phyloP scores from a whole-genome alignment of 441 rosid genomes.

The Aleurites moluccanus region DNA sequence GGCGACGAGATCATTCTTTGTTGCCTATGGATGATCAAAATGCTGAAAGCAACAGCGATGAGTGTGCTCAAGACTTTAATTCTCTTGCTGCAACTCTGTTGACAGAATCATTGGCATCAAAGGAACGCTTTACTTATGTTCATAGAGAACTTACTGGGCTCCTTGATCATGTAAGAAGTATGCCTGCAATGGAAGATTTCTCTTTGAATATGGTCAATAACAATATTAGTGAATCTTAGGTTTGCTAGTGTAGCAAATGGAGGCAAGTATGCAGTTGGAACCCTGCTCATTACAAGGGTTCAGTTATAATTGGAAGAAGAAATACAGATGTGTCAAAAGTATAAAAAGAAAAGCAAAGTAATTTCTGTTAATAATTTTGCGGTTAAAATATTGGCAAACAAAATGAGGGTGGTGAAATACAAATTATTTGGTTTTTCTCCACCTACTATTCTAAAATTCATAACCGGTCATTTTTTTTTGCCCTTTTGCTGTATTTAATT shows the following conservation, averaged over 20 bases:
- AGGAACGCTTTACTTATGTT: conserved; percentile 55
- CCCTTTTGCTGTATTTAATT: background rate
- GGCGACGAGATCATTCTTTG: conserved; percentile 59
- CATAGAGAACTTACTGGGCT: conserved; percentile 63
- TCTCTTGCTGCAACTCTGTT: conserved; percentile 61
- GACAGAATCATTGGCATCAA: conserved; percentile 60
- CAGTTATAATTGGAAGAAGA: conserved; percentile 17
- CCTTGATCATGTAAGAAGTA: conserved; percentile 60
- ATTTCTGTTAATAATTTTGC: conserved; percentile 9
- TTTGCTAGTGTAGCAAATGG: conserved; percentile 12
- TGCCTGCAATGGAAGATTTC: conserved; percentile 41
- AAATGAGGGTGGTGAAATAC: conserved; percentile 26
- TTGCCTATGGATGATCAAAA: conserved; percentile 42
- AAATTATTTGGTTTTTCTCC: conserved; percentile 17
- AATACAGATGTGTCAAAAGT: conserved; percentile 8
- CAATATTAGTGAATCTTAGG: conserved; percentile 41
- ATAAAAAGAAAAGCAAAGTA: conserved; percentile 5
- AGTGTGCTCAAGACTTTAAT: conserved; percentile 60
- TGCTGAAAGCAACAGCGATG: conserved; percentile 44
- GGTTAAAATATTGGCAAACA: conserved; percentile 12
- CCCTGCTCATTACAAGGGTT: conserved; percentile 14
- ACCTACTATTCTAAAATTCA: background rate
- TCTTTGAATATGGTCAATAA: conserved; percentile 34
- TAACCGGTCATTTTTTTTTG: background rate
- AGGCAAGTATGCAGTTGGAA: conserved; percentile 15